Conservation (phyloP, 192 early-diverging fungal genomes). For the Geranomyces variabilis region DNA sequence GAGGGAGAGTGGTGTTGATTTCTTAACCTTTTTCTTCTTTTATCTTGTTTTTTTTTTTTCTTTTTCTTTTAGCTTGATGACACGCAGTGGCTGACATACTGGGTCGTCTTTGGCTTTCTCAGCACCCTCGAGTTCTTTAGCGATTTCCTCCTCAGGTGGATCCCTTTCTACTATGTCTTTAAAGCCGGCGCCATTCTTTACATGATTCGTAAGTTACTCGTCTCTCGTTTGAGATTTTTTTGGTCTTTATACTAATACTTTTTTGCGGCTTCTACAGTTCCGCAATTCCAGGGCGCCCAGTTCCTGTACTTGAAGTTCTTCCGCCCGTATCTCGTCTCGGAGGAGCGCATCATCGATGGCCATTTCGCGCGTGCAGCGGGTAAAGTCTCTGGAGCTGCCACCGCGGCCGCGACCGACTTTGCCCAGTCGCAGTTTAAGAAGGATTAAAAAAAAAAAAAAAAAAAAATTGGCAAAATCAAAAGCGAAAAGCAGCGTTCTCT, state of each 20-base stretch:
- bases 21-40: too few relatives aligned
- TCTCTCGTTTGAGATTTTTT: conserved; percentile 31
- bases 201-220: conserved; percentile 75
- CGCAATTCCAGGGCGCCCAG: conserved; percentile 68
- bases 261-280: neutral
- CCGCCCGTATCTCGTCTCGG: conserved; percentile 71
- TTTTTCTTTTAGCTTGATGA: conserved; percentile 15
- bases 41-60: too few relatives aligned
- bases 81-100: conserved; percentile 62
- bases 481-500: too few relatives aligned
- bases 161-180: conserved; percentile 93
- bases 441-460: conserved; percentile 5
- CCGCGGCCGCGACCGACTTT: neutral
- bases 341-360: conserved; percentile 50
- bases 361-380: conserved; percentile 21
- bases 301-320: conserved; percentile 75
- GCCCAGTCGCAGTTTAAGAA: neutral
- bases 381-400: conserved; percentile 35
- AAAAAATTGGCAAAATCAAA: too few relatives aligned
- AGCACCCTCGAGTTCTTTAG: conserved; percentile 89
- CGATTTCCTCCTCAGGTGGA: conserved; percentile 89
- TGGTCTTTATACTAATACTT: neutral
- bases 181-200: conserved; percentile 90
- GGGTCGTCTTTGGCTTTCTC: conserved; percentile 88
- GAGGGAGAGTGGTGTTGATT: too few relatives aligned